Percentiles rank a stretch among this genome's conserved stretches.
Conservation (phyloP, 2,329 filamentous ascomycete genomes). For the Stachybotrys elegans region DNA sequence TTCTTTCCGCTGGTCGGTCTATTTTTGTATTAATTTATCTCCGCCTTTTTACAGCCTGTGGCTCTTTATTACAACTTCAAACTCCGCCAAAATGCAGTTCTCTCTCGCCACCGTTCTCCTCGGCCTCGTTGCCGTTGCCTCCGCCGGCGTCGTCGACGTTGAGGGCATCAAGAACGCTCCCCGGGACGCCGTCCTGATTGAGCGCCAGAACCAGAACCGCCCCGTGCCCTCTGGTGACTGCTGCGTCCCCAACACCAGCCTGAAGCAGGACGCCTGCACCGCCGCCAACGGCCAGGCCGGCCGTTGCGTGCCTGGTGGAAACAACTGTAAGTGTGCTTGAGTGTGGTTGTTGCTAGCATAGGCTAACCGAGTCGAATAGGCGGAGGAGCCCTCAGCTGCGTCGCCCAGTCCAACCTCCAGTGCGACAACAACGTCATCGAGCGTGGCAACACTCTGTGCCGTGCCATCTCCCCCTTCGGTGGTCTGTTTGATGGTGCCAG, state of each 20-base stretch:
- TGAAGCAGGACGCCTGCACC: constrained; percentile 31
- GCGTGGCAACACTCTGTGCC: constrained; percentile 23
- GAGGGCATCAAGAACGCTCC: neutral
- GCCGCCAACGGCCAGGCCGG: constrained; percentile 24
- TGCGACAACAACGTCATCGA: constrained; percentile 21
- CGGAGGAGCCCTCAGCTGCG: constrained; percentile 18
- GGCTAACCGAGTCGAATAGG: no score
- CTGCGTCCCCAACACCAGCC: constrained; percentile 26
- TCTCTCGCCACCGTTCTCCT: neutral
- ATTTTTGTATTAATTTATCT: neutral
- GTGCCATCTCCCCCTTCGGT: constrained; percentile 16
- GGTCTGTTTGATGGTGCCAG: constrained; percentile 20
- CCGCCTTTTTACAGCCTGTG: neutral
- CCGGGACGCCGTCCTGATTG: constrained; percentile 6
- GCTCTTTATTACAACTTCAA: neutral
- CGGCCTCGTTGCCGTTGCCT: neutral
- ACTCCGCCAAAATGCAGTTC: neutral
- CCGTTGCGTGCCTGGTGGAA: constrained; percentile 26
- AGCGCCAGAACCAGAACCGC: constrained; percentile 27
- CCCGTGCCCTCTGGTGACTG: constrained; percentile 27
- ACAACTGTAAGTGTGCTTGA: constrained; percentile 29
- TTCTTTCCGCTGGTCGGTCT: neutral
- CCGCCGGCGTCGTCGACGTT: neutral
- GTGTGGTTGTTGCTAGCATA: no score
- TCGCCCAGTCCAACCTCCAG: constrained; percentile 18